Evolutionary conservation across 306 rosid species (phyloP), one percentile per base, ranked within the genome.

Genomic region (Trifolium subterraneum): DNA sequence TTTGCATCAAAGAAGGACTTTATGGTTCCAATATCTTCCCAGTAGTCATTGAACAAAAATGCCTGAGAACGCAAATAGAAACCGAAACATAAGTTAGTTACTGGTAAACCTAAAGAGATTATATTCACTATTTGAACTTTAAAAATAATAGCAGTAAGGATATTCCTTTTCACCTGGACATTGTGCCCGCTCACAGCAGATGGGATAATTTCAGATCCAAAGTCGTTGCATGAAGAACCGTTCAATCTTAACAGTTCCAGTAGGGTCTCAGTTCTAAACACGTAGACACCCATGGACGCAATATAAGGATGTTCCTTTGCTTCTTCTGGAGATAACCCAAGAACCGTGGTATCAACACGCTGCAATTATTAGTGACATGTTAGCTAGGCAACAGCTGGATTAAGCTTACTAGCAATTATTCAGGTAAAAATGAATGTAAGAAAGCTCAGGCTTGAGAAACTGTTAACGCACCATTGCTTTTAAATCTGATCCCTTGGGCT

Each of bases 221-320:
- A 94, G 86, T 94, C 99, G 79, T 92, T 92, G 79, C 82, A 85
- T 11, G 86, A 70, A 71, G 99, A 93, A 78, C 75, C 82, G 48
- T 85, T 87, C 85, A 82, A 83, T 77, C 82, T 81, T 79, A 94
- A 65, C 48, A 94, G 86, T 82, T 88, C 84, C 63, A 94, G 85
- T 19, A 94, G 87, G 74, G 88, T 83, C 31, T 94, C 99, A 38
- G 96, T 90, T 84, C 83, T 82, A 69, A 94, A 94, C 13, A 94
- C 90, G 39, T 94, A 94, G 65, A 94, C 95, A 67, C 99, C 97
- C 99, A 94, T 94, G n/a, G 99, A 94, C 64, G 95, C 99, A 79
- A 94, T 92, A 74, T 87, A 94, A 59, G 95, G 97, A 61, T 81
- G 14, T 58, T 74, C 72, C 73, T 50, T 50, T 35, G 97, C 95